Base-by-base conservation (phyloP, 75 land plant species). In the Cupressus sempervirens region DNA sequence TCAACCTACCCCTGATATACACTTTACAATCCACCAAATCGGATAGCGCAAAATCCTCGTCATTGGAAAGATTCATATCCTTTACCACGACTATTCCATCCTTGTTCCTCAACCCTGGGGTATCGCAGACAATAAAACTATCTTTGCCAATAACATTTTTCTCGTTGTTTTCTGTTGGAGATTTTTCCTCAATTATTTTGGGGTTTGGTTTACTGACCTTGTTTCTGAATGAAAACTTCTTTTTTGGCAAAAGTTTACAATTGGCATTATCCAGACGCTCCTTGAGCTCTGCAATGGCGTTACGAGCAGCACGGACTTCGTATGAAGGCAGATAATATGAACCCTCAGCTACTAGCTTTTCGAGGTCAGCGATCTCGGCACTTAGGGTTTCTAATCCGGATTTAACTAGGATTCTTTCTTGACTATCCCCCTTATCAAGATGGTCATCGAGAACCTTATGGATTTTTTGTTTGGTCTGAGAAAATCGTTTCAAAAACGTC, bases 271-370 rank as follows among this genome's bases (percentile, higher is more conserved):
- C 94, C 26, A 96, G 77, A 76, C 89, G 46, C 72, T 91, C 90
- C 35, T 88, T 93, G 82, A 97, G 89, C 53, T 88, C 90, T 1
- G 92, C 67, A 62, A 97, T 82, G 58, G 94, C 29, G 65, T 95
- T 87, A 65, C 92, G 92, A 7, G 93, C 87, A 18, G 94, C 85
- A 13, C 94, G 94, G 35, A 94, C 90, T 45, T 93, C 96, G 83
- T 93, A 97, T 3, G 96, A 87, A 20, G 98, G 98, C 13, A 96
- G 84, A 86, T 88, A 93, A 88, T 93, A 97, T 8, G 96, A 92
- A 32, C 91, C 86, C 72, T 94, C 93, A 3, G 99, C 93, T 1
- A 96, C 86, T 50, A 92, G 83, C 54, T 90, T 89, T 80, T 96
- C 95, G n/a, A 96, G 89, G 32, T 87, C 91, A 41, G 87, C 48